These are phyloP conservation scores for Trypethelium eluteriae DNA, from an alignment of 495 filamentous ascomycete species.

Conservation along the genomic window DNA sequence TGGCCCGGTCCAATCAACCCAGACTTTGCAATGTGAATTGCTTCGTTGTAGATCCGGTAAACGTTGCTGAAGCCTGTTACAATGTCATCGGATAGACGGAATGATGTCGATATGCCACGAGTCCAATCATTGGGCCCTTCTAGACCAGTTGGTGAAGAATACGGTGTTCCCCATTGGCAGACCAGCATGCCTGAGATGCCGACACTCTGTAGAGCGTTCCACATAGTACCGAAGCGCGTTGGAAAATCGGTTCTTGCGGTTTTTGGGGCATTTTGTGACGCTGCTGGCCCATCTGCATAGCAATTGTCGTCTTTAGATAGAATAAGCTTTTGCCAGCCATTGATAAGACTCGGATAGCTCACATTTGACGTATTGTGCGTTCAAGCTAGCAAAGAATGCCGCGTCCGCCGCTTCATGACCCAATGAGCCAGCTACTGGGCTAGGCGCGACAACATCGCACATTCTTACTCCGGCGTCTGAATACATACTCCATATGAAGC, in stretches of 20 bases:
- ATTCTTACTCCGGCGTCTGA: slow-evolving; percentile 6
- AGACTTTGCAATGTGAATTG: neutral
- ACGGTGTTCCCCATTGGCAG: slow-evolving; percentile 24
- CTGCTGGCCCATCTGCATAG: slow-evolving; percentile 1
- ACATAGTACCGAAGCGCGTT: slow-evolving; percentile 20
- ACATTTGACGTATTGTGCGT: slow-evolving; percentile 10
- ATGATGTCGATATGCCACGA: slow-evolving; percentile 15
- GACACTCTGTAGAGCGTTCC: slow-evolving; percentile 12
- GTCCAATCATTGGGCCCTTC: slow-evolving; percentile 19
- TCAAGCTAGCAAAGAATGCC: slow-evolving; percentile 7
- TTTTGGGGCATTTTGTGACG: slow-evolving; percentile 5
- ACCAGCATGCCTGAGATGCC: slow-evolving; percentile 18
- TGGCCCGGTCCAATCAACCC: slow-evolving; percentile 3
- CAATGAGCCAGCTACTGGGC: slow-evolving; percentile 1
- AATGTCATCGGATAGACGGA: slow-evolving; percentile 25
- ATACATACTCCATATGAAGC: slow-evolving; percentile 12
- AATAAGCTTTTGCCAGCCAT: neutral
- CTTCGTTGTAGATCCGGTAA: slow-evolving; percentile 9
- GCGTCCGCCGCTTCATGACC: slow-evolving; percentile 9
- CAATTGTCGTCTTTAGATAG: slow-evolving; percentile 13
- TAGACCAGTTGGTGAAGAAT: neutral
- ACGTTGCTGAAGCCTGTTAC: slow-evolving; percentile 2
- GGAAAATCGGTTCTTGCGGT: slow-evolving; percentile 18
- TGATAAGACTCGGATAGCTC: neutral
- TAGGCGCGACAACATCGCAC: slow-evolving; percentile 2